Percentiles rank a stretch among this genome's conserved stretches.
These are phyloP conservation scores for Hippophae rhamnoides DNA, from an alignment of 306 rosid genomes.

Conservation along the genomic window DNA sequence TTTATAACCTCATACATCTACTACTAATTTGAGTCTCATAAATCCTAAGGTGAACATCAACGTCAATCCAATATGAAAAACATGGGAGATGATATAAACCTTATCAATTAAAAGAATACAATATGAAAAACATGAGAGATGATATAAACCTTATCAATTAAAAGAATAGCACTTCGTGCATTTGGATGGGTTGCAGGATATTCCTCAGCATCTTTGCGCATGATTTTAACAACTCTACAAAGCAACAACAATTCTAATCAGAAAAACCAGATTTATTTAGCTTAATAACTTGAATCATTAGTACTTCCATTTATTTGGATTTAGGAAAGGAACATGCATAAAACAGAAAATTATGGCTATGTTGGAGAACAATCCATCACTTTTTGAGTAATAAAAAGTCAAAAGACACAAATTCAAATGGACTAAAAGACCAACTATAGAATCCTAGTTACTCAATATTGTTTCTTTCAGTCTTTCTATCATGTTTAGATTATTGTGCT, in stretches of 20 bases:
- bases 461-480: too few species aligned
- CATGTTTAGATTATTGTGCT: too few species aligned
- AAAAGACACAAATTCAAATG: too few species aligned
- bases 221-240: slow-evolving; percentile 84
- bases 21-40: neutral
- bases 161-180: slow-evolving; percentile 56
- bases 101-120: slow-evolving; percentile 55
- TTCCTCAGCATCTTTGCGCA: slow-evolving; percentile 60
- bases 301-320: neutral
- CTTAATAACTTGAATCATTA: too few species aligned
- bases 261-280: neutral
- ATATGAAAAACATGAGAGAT: slow-evolving; percentile 5
- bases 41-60: slow-evolving; percentile 6
- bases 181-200: slow-evolving; percentile 63
- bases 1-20: neutral
- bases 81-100: slow-evolving; percentile 34
- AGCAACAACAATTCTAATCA: slow-evolving; percentile 11
- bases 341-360: too few species aligned
- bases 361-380: too few species aligned
- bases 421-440: too few species aligned
- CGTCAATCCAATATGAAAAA: slow-evolving; percentile 7
- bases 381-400: too few species aligned
- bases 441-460: too few species aligned
- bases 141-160: slow-evolving; percentile 63
- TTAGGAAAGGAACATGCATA: neutral